A percentile compares a stretch with the other conserved stretches of the same genome.
These are phyloP conservation scores for Anastatica hierochuntica DNA, from an alignment of 345 rosid species.

Conservation along the genomic window DNA sequence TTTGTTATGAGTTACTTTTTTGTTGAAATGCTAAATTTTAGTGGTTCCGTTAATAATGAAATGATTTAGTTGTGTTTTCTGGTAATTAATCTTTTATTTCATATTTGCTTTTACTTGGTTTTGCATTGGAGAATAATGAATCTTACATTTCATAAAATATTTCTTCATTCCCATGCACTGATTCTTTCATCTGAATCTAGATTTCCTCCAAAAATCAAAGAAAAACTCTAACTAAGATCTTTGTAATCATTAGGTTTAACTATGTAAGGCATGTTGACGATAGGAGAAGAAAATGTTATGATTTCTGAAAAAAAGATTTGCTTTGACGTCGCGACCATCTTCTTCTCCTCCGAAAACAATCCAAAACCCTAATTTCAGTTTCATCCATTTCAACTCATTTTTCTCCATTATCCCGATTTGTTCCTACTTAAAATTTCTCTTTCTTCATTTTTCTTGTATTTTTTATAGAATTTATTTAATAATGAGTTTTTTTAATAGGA, in stretches of 20 bases:
- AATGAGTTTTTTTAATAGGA: constrained; percentile 46
- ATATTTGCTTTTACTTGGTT: not conserved
- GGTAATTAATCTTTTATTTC: constrained; percentile 15
- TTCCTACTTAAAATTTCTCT: too few relatives aligned
- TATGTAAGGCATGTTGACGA: constrained; percentile 37
- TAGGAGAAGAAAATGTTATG: constrained; percentile 38
- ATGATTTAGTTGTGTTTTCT: too few relatives aligned
- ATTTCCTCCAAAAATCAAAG: not conserved
- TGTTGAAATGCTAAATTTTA: too few relatives aligned
- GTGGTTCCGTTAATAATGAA: too few relatives aligned
- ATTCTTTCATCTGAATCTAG: constrained; percentile 1
- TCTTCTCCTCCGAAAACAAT: constrained; percentile 38
- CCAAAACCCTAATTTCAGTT: constrained; percentile 78
- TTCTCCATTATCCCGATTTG: constrained; percentile 56
- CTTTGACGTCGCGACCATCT: constrained; percentile 30
- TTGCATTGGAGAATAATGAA: constrained; percentile 6
- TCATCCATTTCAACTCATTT: constrained; percentile 61
- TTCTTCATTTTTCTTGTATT: not conserved
- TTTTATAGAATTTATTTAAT: too few relatives aligned
- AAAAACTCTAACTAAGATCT: constrained; percentile 16
- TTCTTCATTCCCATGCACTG: constrained; percentile 19
- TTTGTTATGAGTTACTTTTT: too few relatives aligned
- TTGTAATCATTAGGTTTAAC: constrained; percentile 23
- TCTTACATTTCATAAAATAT: not conserved
- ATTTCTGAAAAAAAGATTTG: constrained; percentile 46